Conservation (phyloP, 331 rosid species). For the Acacia pycnantha region DNA sequence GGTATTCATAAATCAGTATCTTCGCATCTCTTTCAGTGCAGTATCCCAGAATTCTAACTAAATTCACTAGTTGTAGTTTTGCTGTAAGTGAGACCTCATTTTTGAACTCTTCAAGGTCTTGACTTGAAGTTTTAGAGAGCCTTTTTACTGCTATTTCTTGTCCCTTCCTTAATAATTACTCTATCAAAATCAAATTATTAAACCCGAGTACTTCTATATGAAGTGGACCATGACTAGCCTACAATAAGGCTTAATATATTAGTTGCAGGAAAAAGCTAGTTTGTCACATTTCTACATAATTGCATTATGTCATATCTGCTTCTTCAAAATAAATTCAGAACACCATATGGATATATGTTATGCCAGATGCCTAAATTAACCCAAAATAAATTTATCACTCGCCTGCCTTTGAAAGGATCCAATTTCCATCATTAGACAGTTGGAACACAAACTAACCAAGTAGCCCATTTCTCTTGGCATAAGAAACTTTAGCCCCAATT, state of each 20-base stretch:
- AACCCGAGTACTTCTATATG: not conserved
- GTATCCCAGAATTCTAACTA: slow-evolving; percentile 58
- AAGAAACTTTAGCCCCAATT: slow-evolving; percentile 48
- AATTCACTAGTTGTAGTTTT: slow-evolving; percentile 61
- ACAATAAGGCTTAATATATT: not conserved
- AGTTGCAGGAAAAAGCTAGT: not conserved
- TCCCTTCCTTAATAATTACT: slow-evolving; percentile 43
- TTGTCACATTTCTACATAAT: not conserved
- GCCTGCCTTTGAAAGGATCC: slow-evolving; percentile 59
- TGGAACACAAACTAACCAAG: slow-evolving; percentile 57
- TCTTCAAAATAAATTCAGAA: not conserved
- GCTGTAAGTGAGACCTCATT: slow-evolving; percentile 59
- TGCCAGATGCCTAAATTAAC: too few relatives aligned
- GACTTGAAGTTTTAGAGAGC: slow-evolving; percentile 55
- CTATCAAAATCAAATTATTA: slow-evolving; percentile 26
- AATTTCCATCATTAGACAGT: slow-evolving; percentile 47
- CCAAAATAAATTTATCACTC: not conserved
- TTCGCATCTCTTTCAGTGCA: slow-evolving; percentile 51
- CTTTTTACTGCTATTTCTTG: slow-evolving; percentile 53
- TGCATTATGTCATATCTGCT: not conserved
- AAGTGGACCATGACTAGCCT: not conserved
- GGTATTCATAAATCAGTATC: slow-evolving; percentile 53
- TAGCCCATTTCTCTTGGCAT: slow-evolving; percentile 51
- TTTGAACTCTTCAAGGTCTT: slow-evolving; percentile 51
- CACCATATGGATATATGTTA: too few relatives aligned